phyloP scores from a whole-genome alignment of 2,329 filamentous ascomycete genomes.

The Beauveria rudraprayagi region DNA sequence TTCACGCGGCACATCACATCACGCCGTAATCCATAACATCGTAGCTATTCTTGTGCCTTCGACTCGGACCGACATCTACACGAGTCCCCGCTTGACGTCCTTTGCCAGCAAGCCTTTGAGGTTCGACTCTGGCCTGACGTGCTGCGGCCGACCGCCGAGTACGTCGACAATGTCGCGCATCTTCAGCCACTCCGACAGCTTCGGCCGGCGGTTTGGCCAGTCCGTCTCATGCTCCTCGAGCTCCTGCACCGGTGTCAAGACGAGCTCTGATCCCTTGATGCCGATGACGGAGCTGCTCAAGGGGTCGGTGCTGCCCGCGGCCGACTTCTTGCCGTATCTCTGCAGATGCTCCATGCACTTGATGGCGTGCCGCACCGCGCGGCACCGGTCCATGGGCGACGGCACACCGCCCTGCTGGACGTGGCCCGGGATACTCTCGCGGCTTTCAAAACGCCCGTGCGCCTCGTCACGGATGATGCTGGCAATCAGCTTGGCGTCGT shows the following conservation, averaged over 20 bases:
- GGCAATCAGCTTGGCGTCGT: constrained; percentile 86
- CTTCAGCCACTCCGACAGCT: constrained; percentile 74
- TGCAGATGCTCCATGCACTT: constrained; percentile 92
- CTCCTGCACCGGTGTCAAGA: constrained; percentile 74
- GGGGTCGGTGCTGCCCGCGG: constrained; percentile 41
- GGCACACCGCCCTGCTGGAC: constrained; percentile 92
- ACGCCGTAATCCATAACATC: not conserved
- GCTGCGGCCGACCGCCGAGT: constrained; percentile 61
- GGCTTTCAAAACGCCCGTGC: constrained; percentile 82
- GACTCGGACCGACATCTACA: not conserved
- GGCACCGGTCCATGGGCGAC: constrained; percentile 90
- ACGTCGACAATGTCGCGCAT: constrained; percentile 79
- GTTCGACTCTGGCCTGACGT: constrained; percentile 40
- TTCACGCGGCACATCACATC: not conserved
- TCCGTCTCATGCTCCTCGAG: constrained; percentile 83
- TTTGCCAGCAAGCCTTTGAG: constrained; percentile 49
- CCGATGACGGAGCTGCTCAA: constrained; percentile 78
- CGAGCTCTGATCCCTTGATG: constrained; percentile 79
- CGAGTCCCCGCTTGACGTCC: constrained; percentile 49
- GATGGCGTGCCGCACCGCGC: constrained; percentile 85
- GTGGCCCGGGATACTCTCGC: constrained; percentile 86
- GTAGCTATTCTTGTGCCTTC: not conserved
- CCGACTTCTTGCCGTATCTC: constrained; percentile 53
- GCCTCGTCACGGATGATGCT: constrained; percentile 94
- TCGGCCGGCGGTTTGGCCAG: constrained; percentile 83